Evolutionary conservation across 495 filamentous ascomycete genomes (phyloP), one percentile per base, ranked within the genome.

Genomic region (Pseudoneurospora amorphoporcata): DNA sequence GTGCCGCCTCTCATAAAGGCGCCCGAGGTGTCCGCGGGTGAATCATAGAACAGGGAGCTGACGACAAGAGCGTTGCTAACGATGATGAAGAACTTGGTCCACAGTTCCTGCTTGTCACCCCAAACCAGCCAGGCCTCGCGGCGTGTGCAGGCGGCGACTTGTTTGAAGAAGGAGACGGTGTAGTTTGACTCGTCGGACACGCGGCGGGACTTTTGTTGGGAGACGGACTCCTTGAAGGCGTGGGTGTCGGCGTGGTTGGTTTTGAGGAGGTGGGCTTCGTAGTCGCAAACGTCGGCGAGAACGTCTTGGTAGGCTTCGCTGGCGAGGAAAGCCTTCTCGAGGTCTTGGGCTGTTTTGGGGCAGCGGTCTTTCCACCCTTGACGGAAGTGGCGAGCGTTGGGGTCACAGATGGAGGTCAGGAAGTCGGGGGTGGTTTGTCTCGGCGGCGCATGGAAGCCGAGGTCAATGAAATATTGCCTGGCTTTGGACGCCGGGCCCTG

Each of bases 1-100:
- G 83, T 81, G 74, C 86, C 88, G 69, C 87, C 87, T 16, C 87
- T 83, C 6, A 87, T 77, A 76, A 90, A 87, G 47, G 84, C 81
- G 8, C 88, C 88, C 0, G 76, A 74, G 0, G 84, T 79, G 76
- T 89, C 92, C 10, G 83, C 71, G 0, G 90, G 90, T 1, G 90
- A 85, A 58, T 94, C 83, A 80, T 88, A 95, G 77, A 94, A 96
- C 12, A 94, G 77, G 72, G 88, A 90, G 43, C 93, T 92, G 23
- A 94, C 86, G 70, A 97, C 92, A 7, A 95, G 81, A 35, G 90
- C 88, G 75, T 92, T 90, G 79, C 93, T 90, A 39, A 92, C 73
- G 47, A 79, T 79, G 68, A 73, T 77, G 71, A 78, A 81, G 73
- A 88, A 88, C 77, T 90, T 89, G 79, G 89, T 89, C 74, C 87